A percentile compares a stretch with the other conserved stretches of the same genome.
Evolutionary conservation across 768 basidiomycete genomes (phyloP).

Genomic region (Mycena vulgaris): DNA sequence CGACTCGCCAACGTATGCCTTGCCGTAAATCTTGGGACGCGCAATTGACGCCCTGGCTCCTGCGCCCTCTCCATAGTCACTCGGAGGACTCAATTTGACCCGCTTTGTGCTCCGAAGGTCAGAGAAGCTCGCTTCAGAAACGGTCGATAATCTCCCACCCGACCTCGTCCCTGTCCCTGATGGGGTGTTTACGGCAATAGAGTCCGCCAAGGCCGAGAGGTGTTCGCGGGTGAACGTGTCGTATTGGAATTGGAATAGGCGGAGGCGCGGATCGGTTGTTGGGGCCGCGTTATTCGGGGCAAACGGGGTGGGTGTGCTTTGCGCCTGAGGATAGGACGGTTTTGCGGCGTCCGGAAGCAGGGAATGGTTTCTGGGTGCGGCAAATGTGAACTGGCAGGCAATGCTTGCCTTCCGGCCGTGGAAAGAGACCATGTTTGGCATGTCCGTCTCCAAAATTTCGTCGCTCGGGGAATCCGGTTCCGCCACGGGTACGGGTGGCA

Average conservation of each 20-base stretch:
- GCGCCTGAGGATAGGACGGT: slow-evolving; percentile 64
- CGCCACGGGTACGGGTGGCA: slow-evolving; percentile 36
- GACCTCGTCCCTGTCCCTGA: slow-evolving; percentile 70
- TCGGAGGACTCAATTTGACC: slow-evolving; percentile 80
- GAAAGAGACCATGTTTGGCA: slow-evolving; percentile 63
- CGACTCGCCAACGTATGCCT: slow-evolving; percentile 86
- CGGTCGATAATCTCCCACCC: slow-evolving; percentile 60
- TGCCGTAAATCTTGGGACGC: slow-evolving; percentile 63
- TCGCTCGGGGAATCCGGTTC: slow-evolving; percentile 47
- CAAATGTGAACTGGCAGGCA: slow-evolving; percentile 82
- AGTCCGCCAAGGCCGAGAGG: slow-evolving; percentile 93
- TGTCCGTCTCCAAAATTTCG: slow-evolving; percentile 66
- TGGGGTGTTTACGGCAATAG: slow-evolving; percentile 87
- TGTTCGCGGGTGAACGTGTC: slow-evolving; percentile 97
- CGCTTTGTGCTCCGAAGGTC: slow-evolving; percentile 85
- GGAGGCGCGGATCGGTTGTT: slow-evolving; percentile 80
- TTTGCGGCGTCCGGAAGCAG: slow-evolving; percentile 47
- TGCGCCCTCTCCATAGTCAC: slow-evolving; percentile 69
- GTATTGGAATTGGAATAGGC: slow-evolving; percentile 94
- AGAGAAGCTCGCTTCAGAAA: slow-evolving; percentile 64
- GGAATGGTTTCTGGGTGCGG: slow-evolving; percentile 62
- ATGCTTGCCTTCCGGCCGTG: slow-evolving; percentile 63
- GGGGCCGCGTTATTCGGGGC: slow-evolving; percentile 50
- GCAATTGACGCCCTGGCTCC: slow-evolving; percentile 63
- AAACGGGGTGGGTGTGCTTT: slow-evolving; percentile 70